These are phyloP conservation scores for Mycena indigotica DNA, from an alignment of 768 basidiomycete genomes.

Conservation along the genomic window DNA sequence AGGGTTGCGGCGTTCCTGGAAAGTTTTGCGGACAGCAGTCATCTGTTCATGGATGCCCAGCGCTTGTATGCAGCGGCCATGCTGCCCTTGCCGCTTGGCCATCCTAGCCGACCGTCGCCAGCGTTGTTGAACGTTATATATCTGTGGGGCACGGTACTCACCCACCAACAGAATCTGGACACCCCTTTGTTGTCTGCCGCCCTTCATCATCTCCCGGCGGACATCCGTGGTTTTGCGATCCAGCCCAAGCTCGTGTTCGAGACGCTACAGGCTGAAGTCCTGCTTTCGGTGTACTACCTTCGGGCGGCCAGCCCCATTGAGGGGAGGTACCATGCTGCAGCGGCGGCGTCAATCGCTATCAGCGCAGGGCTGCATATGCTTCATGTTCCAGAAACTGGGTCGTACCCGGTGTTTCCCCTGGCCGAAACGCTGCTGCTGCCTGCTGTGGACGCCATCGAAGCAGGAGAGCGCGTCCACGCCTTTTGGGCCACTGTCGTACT, in stretches of 20 bases:
- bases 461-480: constrained; percentile 5
- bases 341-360: constrained; percentile 51
- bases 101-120: constrained; percentile 49
- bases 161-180: constrained; percentile 3
- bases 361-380: constrained; percentile 49
- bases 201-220: constrained; percentile 2
- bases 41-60: constrained; percentile 29
- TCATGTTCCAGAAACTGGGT: too few relatives aligned
- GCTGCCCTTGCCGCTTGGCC: constrained; percentile 50
- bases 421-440: neutral
- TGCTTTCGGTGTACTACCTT: constrained; percentile 54
- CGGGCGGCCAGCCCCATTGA: constrained; percentile 50
- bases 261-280: constrained; percentile 52
- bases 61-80: constrained; percentile 53
- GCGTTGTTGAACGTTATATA: constrained; percentile 52
- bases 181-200: constrained; percentile 5
- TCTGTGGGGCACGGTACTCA: constrained; percentile 56
- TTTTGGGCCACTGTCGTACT: constrained; percentile 14
- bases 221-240: neutral
- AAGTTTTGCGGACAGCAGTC: constrained; percentile 5
- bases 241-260: constrained; percentile 42
- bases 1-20: constrained; percentile 6
- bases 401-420: neutral
- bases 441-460: neutral
- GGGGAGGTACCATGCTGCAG: constrained; percentile 51